Evolutionary conservation across 352 stramenopile species (phyloP), one percentile per base, ranked within the genome.

Genomic region (Phytophthora megakarya): DNA sequence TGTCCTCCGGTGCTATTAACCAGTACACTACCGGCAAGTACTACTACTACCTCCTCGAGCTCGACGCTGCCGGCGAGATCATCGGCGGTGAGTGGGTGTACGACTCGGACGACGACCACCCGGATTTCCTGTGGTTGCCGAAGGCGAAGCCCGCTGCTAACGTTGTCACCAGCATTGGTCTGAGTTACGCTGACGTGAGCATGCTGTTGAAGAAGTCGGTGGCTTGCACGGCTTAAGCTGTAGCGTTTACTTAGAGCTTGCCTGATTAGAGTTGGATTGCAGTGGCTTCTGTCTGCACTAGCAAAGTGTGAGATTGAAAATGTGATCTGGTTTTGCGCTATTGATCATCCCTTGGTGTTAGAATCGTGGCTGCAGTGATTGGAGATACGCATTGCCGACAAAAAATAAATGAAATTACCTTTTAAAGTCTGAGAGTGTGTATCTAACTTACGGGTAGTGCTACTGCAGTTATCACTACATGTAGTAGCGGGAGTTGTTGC

Each of bases 1-100:
- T 79, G 38, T 55, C 62, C 5, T 70, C 44, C 8, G 67, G 72
- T 1, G 7, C 39, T 1, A 65, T 73, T 13, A 56, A 70, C 32
- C 19, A 52, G 40, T 77, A 56, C 48, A 81, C 61, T n/a, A 65
- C 55, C 0, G 62, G 53, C 18, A 58, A 54, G 13, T 65, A 65
- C 53, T 81, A 81, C 58, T 64, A 61, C 44, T 81, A 81, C 55
- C 55, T 78, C 44, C 55, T 81, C 28, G 73, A 81, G 60, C 35
- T 81, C 0, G 73, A 81, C 40, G 35, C 33, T 23, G 58, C 50
- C 43, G 57, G 66, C 19, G 59, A 67, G 30, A 81, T 81, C 52
- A 51, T 80, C 32, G 72, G 72, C 21, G 72, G 72, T 18, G 72
- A 80, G 53, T 80, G 72, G 72, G 66, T 81, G 16, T 71, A 67